A percentile compares a stretch with the other conserved stretches of the same genome.
These are phyloP conservation scores for Colletotrichum melonis DNA, from an alignment of 2,329 filamentous ascomycete genomes.

Conservation along the genomic window DNA sequence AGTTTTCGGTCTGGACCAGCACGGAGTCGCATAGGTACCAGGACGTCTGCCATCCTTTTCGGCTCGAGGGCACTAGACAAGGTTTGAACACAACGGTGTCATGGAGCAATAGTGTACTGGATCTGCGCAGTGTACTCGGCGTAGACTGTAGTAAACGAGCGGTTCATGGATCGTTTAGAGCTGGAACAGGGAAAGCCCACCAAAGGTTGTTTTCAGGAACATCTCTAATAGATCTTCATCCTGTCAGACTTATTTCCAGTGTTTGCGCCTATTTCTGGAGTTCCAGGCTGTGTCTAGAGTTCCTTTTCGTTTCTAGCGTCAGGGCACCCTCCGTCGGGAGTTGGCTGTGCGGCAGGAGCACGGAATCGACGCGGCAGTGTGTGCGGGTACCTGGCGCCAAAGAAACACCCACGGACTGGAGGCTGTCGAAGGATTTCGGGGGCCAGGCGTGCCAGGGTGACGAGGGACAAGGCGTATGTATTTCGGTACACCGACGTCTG, in stretches of 20 bases:
- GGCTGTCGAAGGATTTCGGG: constrained; percentile 19
- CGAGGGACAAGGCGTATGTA: not conserved
- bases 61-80: not conserved
- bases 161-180: constrained; percentile 5
- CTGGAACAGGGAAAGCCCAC: constrained; percentile 19
- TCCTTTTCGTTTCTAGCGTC: constrained; percentile 28
- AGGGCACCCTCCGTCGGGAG: constrained; percentile 8
- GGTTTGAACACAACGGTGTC: not conserved
- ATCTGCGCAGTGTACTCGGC: not conserved
- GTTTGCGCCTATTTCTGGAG: constrained; percentile 6
- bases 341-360: not conserved
- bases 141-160: not conserved
- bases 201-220: constrained; percentile 10
- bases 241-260: constrained; percentile 12
- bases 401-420: constrained; percentile 18
- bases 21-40: constrained; percentile 1
- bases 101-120: not conserved
- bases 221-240: not conserved
- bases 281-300: constrained; percentile 22
- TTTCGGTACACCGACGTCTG: not conserved
- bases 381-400: constrained; percentile 28
- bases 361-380: constrained; percentile 16
- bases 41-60: constrained; percentile 18
- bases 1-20: constrained; percentile 33
- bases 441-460: not conserved